Conservation (phyloP, 2,329 filamentous ascomycete species). For the Periconia sp. region DNA sequence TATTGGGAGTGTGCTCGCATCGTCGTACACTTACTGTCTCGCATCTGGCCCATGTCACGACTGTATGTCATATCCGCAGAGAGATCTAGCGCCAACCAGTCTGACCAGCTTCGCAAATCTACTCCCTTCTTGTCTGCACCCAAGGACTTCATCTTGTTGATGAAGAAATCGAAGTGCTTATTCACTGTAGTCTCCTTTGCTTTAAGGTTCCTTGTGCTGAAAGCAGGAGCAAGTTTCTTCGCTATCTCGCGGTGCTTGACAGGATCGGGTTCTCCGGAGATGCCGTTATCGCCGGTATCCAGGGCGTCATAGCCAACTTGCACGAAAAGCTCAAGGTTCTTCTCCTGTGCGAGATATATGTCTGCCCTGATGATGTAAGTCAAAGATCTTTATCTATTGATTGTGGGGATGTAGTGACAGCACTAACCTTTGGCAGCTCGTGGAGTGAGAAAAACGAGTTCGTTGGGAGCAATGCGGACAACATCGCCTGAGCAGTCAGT, state of each 20-base stretch:
- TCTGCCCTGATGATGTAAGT: constrained; percentile 1
- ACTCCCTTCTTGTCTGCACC: not conserved
- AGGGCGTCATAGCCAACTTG: constrained; percentile 10
- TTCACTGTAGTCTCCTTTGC: constrained; percentile 4
- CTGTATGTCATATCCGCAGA: constrained; percentile 4
- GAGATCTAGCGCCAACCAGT: constrained; percentile 5
- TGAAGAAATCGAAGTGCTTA: constrained; percentile 1
- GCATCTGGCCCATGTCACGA: constrained; percentile 5
- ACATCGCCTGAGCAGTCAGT: constrained; percentile 3
- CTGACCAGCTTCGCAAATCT: not conserved
- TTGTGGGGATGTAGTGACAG: no score
- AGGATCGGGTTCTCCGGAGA: constrained; percentile 6
- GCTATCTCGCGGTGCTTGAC: constrained; percentile 7
- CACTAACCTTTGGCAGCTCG: constrained; percentile 4
- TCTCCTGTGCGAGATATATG: constrained; percentile 9
- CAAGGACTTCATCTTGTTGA: constrained; percentile 1
- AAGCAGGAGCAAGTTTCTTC: constrained; percentile 9
- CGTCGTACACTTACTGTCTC: constrained; percentile 1
- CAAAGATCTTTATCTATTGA: not conserved
- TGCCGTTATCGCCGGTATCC: constrained; percentile 7
- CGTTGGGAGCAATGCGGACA: constrained; percentile 8
- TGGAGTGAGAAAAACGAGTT: constrained; percentile 4
- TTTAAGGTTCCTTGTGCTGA: constrained; percentile 9
- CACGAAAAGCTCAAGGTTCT: constrained; percentile 8
- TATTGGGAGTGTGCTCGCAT: not conserved